These are phyloP conservation scores for Alternaria brassicae DNA, from an alignment of 2,329 filamentous ascomycete species.

Conservation along the genomic window DNA sequence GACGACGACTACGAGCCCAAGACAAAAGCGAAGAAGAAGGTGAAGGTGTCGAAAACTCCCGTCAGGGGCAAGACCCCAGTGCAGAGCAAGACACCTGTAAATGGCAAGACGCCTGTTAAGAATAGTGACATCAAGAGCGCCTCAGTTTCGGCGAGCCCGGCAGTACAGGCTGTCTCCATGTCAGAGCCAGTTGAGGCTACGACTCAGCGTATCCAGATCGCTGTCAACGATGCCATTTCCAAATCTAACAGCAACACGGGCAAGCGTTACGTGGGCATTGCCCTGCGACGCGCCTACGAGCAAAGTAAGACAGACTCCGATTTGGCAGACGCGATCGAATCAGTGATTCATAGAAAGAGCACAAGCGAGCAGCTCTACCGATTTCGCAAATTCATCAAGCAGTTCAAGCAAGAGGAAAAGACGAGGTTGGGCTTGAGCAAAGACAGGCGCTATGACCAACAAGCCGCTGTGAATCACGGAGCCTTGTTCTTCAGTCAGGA, in stretches of 20 bases:
- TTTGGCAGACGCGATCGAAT: conserved; percentile 52
- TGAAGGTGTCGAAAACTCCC: conserved; percentile 39
- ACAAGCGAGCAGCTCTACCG: conserved; percentile 48
- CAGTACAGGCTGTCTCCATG: conserved; percentile 22
- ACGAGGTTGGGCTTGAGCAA: conserved; percentile 31
- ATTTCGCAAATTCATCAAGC: conserved; percentile 56
- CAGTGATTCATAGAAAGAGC: conserved; percentile 52
- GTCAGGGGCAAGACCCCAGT: conserved; percentile 46
- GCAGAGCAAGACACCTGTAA: conserved; percentile 42
- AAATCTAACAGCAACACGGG: conserved; percentile 49
- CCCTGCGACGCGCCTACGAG: conserved; percentile 54
- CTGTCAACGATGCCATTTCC: conserved; percentile 53
- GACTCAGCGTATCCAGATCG: conserved; percentile 42
- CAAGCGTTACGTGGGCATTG: conserved; percentile 36
- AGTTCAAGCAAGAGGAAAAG: conserved; percentile 44
- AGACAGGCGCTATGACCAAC: conserved; percentile 23
- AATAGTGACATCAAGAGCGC: conserved; percentile 30
- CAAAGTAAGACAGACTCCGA: conserved; percentile 48
- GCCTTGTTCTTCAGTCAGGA: conserved; percentile 24
- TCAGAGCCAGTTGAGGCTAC: conserved; percentile 18
- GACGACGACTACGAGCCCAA: conserved; percentile 56
- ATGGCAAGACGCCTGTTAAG: conserved; percentile 39
- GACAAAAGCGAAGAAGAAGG: conserved; percentile 44
- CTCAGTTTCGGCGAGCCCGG: conserved; percentile 29
- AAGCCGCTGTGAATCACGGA: conserved; percentile 44